phyloP scores from a whole-genome alignment of 2,329 filamentous ascomycete genomes.

The Aspergillus uvarum region DNA sequence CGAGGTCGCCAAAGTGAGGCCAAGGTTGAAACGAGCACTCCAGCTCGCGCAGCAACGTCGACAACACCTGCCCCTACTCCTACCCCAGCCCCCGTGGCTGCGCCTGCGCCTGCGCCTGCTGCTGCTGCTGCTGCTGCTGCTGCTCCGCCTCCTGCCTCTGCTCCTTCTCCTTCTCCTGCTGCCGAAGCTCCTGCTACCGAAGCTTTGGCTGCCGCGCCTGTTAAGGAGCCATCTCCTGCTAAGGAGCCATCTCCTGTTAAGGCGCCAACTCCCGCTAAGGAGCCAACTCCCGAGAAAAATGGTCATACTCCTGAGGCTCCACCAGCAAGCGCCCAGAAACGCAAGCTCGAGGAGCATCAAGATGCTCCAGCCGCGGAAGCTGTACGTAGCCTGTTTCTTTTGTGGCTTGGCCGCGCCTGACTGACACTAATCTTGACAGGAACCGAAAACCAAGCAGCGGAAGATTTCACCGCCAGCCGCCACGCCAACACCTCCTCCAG shows the following conservation, averaged over 20 bases:
- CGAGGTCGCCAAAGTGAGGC: conserved; percentile 65
- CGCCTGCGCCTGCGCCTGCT: conserved; percentile 24
- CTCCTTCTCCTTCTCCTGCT: conserved; percentile 7
- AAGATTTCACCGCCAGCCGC: conserved; percentile 34
- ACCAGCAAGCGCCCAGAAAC: conserved; percentile 41
- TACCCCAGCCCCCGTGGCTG: conserved; percentile 18
- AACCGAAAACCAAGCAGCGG: conserved; percentile 44
- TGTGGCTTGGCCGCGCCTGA: not conserved
- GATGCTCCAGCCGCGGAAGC: conserved; percentile 29
- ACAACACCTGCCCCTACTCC: conserved; percentile 25
- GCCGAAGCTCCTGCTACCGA: conserved; percentile 22
- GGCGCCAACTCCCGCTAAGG: not conserved
- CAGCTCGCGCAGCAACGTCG: conserved; percentile 32
- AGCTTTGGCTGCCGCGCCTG: conserved; percentile 14
- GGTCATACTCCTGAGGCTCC: conserved; percentile 24
- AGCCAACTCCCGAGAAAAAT: conserved; percentile 31
- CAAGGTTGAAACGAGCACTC: conserved; percentile 47
- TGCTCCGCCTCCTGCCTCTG: not conserved
- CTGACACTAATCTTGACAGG: conserved; percentile 35
- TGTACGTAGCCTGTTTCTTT: conserved; percentile 26
- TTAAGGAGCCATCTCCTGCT: conserved; percentile 17
- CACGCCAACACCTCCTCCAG: conserved; percentile 23
- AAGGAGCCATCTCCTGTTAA: conserved; percentile 1
- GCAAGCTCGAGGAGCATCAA: conserved; percentile 45
- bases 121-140: conserved; percentile 16